Evolutionary conservation across 164 flowering plant genomes (phyloP), one percentile per base, ranked within the genome.

Genomic region (Saururus chinensis): DNA sequence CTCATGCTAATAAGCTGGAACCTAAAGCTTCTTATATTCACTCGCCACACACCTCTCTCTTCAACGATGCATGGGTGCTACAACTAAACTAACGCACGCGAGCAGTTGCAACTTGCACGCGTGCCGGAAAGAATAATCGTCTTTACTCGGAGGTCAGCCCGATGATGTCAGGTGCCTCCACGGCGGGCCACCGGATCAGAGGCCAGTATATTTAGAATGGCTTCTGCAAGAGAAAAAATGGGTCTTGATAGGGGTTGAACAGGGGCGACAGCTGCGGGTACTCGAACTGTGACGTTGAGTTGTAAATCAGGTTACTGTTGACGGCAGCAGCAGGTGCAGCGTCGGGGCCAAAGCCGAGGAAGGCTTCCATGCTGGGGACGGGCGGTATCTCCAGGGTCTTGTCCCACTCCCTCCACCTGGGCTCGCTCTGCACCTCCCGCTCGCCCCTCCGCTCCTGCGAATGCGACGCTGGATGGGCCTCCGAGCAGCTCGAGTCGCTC

Each of bases 381-480:
- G 49, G 14, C 17, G 53, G 35, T 23, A 51, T 42, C 23, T 60
- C 54, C 35, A 60, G 9, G 19, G 53, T 51, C 41, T 51, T 52
- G 17, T 62, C 65, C 65, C 65, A 62, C n/a, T 53, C 57, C 48
- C 56, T 62, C 57, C 57, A 62, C 25, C 53, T 52, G 23, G 56
- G 41, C 57, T 62, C 57, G 57, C 65, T 62, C 25, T 62, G 65
- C 11, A 62, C 65, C 45, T 62, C 65, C 17, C 65, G 40, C 56
- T 62, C 65, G 45, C 65, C 52, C 23, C 22, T 20, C 14, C 51
- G 11, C 58, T 62, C 65, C 12, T 56, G 63, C 12, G 49, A 42
- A 4, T 10, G 49, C 14, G 49, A 45, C 14, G 49, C 49, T 17
- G 14, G 13, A 12, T 45, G 49, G 4, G 49, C 49, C 49, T 45